Percentiles rank a stretch among this genome's conserved stretches.
Conservation (phyloP, 2,329 filamentous ascomycete genomes). For the Corinectria fuckeliana region DNA sequence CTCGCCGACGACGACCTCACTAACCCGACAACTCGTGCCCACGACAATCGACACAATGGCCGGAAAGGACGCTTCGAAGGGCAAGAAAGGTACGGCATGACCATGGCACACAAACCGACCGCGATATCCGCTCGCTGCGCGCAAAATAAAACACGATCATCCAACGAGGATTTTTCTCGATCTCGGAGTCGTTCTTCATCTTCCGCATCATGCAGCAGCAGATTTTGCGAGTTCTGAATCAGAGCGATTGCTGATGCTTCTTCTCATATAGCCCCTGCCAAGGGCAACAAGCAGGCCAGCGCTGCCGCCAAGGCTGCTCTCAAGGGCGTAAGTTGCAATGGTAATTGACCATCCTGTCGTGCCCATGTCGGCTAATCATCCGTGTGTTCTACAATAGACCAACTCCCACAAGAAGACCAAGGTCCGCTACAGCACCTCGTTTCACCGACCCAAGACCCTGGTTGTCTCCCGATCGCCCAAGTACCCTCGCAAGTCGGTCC, state of each 20-base stretch:
- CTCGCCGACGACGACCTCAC: constrained; percentile 33
- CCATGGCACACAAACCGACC: constrained; percentile 8
- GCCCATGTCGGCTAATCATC: constrained; percentile 8
- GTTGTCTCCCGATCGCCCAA: constrained; percentile 88
- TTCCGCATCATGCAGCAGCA: constrained; percentile 71
- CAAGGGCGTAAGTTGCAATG: constrained; percentile 78
- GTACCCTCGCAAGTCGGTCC: constrained; percentile 96
- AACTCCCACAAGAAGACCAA: constrained; percentile 85
- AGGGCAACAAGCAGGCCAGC: constrained; percentile 84
- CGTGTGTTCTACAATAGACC: constrained; percentile 44
- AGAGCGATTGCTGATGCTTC: constrained; percentile 76
- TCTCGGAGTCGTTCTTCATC: constrained; percentile 25
- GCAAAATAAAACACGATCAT: constrained; percentile 18
- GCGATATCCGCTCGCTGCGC: constrained; percentile 23
- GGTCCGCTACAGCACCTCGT: constrained; percentile 89
- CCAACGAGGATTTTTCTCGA: constrained; percentile 27
- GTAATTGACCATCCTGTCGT: not conserved
- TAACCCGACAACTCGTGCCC: constrained; percentile 35
- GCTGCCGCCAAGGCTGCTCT: constrained; percentile 95
- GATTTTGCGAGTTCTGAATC: constrained; percentile 76
- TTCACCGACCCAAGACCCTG: constrained; percentile 98
- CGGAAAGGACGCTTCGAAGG: constrained; percentile 45
- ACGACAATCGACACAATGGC: constrained; percentile 43
- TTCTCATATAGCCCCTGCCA: constrained; percentile 63
- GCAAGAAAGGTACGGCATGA: constrained; percentile 58